These are phyloP conservation scores for Penicillium sumatraense DNA, from an alignment of 2,329 filamentous ascomycete species.

Conservation along the genomic window DNA sequence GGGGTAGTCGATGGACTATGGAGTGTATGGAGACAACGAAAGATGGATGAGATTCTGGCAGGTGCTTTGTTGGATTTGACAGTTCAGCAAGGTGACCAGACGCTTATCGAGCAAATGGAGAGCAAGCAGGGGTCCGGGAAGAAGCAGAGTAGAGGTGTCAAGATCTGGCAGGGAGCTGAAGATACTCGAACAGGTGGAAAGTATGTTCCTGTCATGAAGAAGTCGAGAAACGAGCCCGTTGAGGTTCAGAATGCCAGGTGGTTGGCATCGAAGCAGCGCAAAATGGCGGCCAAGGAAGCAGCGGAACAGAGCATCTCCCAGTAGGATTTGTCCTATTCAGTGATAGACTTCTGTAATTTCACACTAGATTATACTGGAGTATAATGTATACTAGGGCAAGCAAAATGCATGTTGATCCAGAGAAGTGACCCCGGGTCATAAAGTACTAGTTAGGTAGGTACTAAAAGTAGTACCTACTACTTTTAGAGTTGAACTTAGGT, in stretches of 20 bases:
- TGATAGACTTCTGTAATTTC: too few relatives aligned
- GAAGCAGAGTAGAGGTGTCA: conserved; percentile 47
- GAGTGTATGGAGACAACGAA: conserved; percentile 79
- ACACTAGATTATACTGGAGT: too few relatives aligned
- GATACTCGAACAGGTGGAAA: conserved; percentile 57
- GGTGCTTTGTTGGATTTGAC: conserved; percentile 71
- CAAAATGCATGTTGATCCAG: neutral
- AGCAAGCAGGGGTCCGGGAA: conserved; percentile 28
- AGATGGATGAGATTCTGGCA: conserved; percentile 88
- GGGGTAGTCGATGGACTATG: conserved; percentile 77
- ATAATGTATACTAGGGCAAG: too few relatives aligned
- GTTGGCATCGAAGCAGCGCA: conserved; percentile 55
- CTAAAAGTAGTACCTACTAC: too few relatives aligned
- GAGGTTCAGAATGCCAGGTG: conserved; percentile 68
- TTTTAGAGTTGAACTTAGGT: too few relatives aligned
- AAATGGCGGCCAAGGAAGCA: conserved; percentile 36
- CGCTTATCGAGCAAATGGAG: conserved; percentile 26
- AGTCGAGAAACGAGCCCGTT: conserved; percentile 60
- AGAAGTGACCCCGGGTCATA: too few relatives aligned
- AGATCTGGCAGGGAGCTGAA: conserved; percentile 64
- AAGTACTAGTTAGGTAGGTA: too few relatives aligned
- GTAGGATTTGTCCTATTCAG: too few relatives aligned
- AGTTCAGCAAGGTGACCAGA: conserved; percentile 48
- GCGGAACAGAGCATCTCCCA: conserved; percentile 10
- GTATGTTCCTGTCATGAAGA: conserved; percentile 62